A percentile compares a stretch with the other conserved stretches of the same genome.
Evolutionary conservation across 352 stramenopile genomes (phyloP).

Genomic region (Globisporangium barbulae): DNA sequence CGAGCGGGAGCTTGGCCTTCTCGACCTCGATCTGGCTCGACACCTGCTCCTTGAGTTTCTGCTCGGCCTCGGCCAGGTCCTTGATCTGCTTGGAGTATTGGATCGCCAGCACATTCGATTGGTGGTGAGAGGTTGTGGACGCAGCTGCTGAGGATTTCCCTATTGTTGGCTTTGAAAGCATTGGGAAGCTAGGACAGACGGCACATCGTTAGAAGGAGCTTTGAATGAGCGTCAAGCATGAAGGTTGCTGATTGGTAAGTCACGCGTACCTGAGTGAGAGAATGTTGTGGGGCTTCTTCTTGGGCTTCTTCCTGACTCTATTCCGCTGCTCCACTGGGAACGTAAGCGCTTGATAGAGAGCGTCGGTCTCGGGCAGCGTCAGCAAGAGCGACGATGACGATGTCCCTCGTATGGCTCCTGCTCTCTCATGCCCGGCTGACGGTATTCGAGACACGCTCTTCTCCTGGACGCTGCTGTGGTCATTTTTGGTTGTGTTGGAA

Average conservation of each 20-base stretch:
- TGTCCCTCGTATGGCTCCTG: not conserved
- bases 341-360: slow-evolving; percentile 5
- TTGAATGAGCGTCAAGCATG: too few species aligned
- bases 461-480: not conserved
- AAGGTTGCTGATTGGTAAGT: not conserved
- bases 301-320: slow-evolving; percentile 9
- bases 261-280: slow-evolving; percentile 28
- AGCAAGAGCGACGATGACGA: not conserved
- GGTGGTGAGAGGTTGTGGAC: not conserved
- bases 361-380: not conserved
- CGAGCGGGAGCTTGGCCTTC: slow-evolving; percentile 55
- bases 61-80: slow-evolving; percentile 13
- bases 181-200: slow-evolving; percentile 14
- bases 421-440: not conserved
- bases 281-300: slow-evolving; percentile 21
- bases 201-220: not conserved
- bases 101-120: slow-evolving; percentile 1
- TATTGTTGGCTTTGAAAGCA: slow-evolving; percentile 10
- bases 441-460: not conserved
- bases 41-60: slow-evolving; percentile 28
- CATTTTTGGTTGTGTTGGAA: not conserved
- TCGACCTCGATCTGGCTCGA: slow-evolving; percentile 42
- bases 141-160: not conserved
- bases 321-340: not conserved
- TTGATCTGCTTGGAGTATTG: slow-evolving; percentile 17